Base-by-base conservation (phyloP, 164 flowering plant genomes). In the Warburgia ugandensis region DNA sequence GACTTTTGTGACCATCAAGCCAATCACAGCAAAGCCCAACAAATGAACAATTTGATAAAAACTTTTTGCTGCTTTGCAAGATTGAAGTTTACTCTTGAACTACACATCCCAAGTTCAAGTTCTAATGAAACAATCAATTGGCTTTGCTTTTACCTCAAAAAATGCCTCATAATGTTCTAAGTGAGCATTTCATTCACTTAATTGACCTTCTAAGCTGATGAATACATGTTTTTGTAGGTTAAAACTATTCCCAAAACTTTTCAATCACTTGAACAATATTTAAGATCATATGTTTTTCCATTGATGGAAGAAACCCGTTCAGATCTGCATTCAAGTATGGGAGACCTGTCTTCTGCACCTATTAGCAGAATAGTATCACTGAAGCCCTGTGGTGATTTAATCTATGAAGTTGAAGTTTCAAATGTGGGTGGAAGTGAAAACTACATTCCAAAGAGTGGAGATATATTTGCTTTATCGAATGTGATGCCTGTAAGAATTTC, bases 221-320 rank as follows among this genome's bases (percentile, higher is more conserved):
- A n/a, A n/a, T n/a, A n/a, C n/a, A n/a, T n/a, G n/a, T n/a, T n/a
- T n/a, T n/a, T n/a, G n/a, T 62, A 80, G 82, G 78, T 80, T 38
- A 30, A 38, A 25, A 28, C 28, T 35, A 77, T 77, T 9, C 82
- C 78, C 0, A 22, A 37, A 14, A 67, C 67, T 2, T 80, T 80
- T 30, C 11, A 20, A 11, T 65, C 75, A 12, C 47, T 47, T 0
- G 2, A 51, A 0, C 51, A 58, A 0, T 80, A 80, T 47, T 12
- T 76, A 37, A 56, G 63, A 9, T 75, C 84, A 0, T 83, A 33
- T 58, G 32, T 57, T 6, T 64, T 44, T 32, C 86, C 95, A 17
- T 64, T 80, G 27, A 35, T 71, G 16, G 86, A 80, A 55, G 86
- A 80, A 61, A 74, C 77, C 22, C 77, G 86, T 14, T 66, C 76